Percentiles rank a stretch among this genome's conserved stretches.
phyloP scores from a whole-genome alignment of 1,284 basidiomycete species.

The Lentinula novae-zelandiae region DNA sequence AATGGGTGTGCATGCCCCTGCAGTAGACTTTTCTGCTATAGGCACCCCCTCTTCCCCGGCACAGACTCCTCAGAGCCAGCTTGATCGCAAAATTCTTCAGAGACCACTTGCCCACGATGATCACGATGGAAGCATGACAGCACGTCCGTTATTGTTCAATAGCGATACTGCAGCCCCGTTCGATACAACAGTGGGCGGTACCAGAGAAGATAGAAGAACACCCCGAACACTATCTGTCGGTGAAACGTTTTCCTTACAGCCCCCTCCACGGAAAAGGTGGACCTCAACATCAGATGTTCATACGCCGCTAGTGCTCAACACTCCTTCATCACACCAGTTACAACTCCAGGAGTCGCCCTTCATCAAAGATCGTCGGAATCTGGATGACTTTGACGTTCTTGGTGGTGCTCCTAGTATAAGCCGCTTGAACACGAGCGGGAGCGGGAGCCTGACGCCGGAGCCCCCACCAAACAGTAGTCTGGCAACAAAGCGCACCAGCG shows the following conservation, averaged over 20 bases:
- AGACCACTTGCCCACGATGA: conserved; percentile 32
- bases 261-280: conserved; percentile 61
- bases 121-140: conserved; percentile 19
- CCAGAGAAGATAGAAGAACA: conserved; percentile 20
- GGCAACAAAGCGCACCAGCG: conserved; percentile 3
- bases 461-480: conserved; percentile 19
- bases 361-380: conserved; percentile 1
- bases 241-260: conserved; percentile 51
- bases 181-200: conserved; percentile 7
- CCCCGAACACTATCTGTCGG: conserved; percentile 32
- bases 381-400: conserved; percentile 6
- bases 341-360: conserved; percentile 6
- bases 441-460: conserved; percentile 24
- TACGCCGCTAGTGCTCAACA: background rate
- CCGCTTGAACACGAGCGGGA: conserved; percentile 25
- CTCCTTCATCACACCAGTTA: background rate
- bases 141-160: background rate
- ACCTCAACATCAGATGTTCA: conserved; percentile 26
- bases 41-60: background rate
- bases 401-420: conserved; percentile 4
- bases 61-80: conserved; percentile 5
- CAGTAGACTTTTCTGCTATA: background rate
- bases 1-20: conserved; percentile 1
- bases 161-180: background rate
- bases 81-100: conserved; percentile 52